Conservation (phyloP, 2,329 filamentous ascomycete species). For the Aspergillus japonicus region DNA sequence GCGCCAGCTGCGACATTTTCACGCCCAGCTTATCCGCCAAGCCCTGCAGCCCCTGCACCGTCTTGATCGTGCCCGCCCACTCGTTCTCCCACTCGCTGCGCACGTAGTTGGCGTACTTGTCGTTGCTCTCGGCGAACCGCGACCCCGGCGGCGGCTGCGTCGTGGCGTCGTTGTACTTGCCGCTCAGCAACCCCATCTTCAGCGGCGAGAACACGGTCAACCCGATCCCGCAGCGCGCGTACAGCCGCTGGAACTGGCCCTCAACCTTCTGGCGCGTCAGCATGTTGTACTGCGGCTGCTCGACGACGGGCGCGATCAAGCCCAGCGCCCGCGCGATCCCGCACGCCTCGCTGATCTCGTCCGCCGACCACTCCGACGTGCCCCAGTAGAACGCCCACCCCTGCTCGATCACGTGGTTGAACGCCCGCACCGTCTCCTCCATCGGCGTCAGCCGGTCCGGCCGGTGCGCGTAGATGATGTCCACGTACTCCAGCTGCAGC, state of each 20-base stretch:
- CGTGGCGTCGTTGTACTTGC: constrained; percentile 68
- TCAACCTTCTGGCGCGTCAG: constrained; percentile 62
- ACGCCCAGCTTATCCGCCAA: constrained; percentile 47
- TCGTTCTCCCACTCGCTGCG: constrained; percentile 47
- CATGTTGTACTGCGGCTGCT: constrained; percentile 69
- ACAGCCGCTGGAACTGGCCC: constrained; percentile 60
- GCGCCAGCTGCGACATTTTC: constrained; percentile 55
- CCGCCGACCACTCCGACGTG: constrained; percentile 67
- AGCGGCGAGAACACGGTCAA: constrained; percentile 65
- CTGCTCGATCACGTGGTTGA: constrained; percentile 68
- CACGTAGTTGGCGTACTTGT: constrained; percentile 55
- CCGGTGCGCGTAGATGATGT: constrained; percentile 70
- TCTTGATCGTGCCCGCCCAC: constrained; percentile 50
- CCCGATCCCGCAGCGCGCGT: constrained; percentile 60
- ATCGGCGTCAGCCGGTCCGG: constrained; percentile 67
- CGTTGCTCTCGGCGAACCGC: constrained; percentile 57
- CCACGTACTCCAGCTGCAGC: constrained; percentile 65
- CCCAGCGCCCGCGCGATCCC: constrained; percentile 60
- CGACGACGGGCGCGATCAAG: constrained; percentile 52
- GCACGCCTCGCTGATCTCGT: constrained; percentile 65
- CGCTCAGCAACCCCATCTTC: constrained; percentile 61
- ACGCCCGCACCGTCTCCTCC: constrained; percentile 69
- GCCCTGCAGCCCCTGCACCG: constrained; percentile 52
- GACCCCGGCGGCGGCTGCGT: constrained; percentile 51
- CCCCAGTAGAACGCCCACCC: constrained; percentile 72